Evolutionary conservation across 2,329 filamentous ascomycete genomes (phyloP), one percentile per base, ranked within the genome.

Genomic region (Trichoderma sp.): DNA sequence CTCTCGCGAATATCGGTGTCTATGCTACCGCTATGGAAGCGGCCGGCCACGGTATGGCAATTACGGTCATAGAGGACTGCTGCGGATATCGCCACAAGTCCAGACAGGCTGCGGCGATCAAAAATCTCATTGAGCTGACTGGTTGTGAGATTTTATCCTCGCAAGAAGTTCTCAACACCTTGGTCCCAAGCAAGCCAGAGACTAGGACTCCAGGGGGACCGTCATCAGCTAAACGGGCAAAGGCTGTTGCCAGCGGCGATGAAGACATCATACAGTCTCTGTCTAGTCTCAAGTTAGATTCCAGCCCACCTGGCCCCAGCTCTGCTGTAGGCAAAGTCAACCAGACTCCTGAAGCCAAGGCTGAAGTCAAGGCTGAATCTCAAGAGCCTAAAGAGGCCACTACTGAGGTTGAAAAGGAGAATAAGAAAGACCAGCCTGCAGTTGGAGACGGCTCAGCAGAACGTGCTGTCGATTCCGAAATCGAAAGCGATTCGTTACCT

Each of bases 1-100:
- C 92, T 56, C 86, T 97, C 60, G 92, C 91, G 55, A 97, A 98
- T 75, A 84, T 96, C 43, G 94, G 94, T 37, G 90, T 98, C 58
- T 94, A 96, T 77, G 95, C 96, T 8, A 97, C 95, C 0, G 94
- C 94, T 4, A 85, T 97, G 72, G 96, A 97, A 76, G 96, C 95
- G 13, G 94, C 93, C 1, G 88, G 91, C 24, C 92, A 97, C 78
- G 96, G 94, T 5, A 89, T 97, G 75, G 85, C 88, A n/a, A 93
- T 97, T 75, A 96, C 92, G 5, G 83, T 98, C 14, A 83, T 98
- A 49, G 90, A 96, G 64, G 94, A 98, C 77, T 97, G 94, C 78
- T 88, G 97, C 68, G 94, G 94, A 13, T 97, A 91, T 76, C 88
- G 92, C 58, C 89, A 84, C 73, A 87, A 89, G 69, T 79, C 83